Base-by-base conservation (phyloP, 2,329 filamentous ascomycete genomes). In the Leptographium lundbergii region DNA sequence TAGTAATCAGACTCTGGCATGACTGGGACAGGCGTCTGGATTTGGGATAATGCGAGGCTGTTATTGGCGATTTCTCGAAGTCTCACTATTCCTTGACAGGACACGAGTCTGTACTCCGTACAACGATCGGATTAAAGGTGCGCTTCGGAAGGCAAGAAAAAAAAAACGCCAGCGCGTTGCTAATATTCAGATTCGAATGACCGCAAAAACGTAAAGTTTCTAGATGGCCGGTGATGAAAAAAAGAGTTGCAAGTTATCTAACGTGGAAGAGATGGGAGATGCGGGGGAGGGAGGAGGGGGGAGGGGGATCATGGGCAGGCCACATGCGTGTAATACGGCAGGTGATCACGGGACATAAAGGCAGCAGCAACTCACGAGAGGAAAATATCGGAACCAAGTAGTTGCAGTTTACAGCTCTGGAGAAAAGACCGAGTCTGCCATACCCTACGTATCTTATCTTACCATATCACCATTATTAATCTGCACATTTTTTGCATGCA, bases 1-100 rank as follows among this genome's bases (percentile, higher is more conserved):
- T 62, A 63, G 55, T 60, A 63, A 14, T 59, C 60, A 9, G 62
- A 54, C 47, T 62, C 61, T 13, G 61, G 59, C 61, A 62, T 27
- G 54, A 32, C 50, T 53, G 25, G 17, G 19, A 25, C 4, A 25
- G 27, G 9, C 11, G 27, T 19, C 19, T 32, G 14, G 34, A 22
- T 13, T 13, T 51, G 48, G 17, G 22, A 36, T 5, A 3, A 22
- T 11, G n/a, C 13, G 51, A 36, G 7, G n/a, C 7, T 4, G 29
- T 27, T 13, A 24, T 48, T 9, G n/a, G 45, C 9, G 19, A 32
- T 52, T 29, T 13, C 22, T 10, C 4, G 2, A n/a, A 24, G 3
- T 24, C 22, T 25, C 19, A 34, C 27, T 29, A 34, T 34, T 34
- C 32, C 32, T 34, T 45, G 17, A 6, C 39, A 9, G 19, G n/a